Evolutionary conservation across 2,329 filamentous ascomycete species (phyloP), one percentile per base, ranked within the genome.

Genomic region (Colletotrichum sansevieriae): DNA sequence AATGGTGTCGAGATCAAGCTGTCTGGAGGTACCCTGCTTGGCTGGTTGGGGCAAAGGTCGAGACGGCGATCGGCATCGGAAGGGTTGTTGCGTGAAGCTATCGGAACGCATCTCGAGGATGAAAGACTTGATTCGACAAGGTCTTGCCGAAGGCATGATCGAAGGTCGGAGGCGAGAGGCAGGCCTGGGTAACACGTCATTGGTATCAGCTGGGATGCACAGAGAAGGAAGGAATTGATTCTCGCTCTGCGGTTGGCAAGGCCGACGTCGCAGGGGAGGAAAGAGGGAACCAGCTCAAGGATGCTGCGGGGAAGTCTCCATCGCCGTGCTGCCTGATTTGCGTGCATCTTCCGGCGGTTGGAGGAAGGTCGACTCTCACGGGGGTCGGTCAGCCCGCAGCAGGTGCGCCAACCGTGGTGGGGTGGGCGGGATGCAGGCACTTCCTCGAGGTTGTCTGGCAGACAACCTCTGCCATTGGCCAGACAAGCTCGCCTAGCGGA

Each of bases 331-430:
- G 43, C n/a, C 43, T 46, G n/a, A 20, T 46, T 18, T 46, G 43
- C 43, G 43, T 46, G 43, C 43, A 46, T 20, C 43, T 46, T 11
- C 43, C 3, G 43, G 43, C 43, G 43, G 43, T 46, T 20, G 43
- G 15, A n/a, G 43, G 43, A 18, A 44, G 43, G 43, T 7, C 43
- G 12, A 46, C 8, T 20, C 43, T 20, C 43, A n/a, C n/a, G n/a
- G n/a, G n/a, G n/a, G n/a, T 46, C 43, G n/a, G n/a, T 18, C n/a
- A 46, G 43, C 43, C n/a, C n/a, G n/a, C 43, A 46, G 43, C 43
- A n/a, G 13, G 13, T 43, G 41, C 41, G 13, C 41, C n/a, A n/a
- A n/a, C n/a, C n/a, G n/a, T n/a, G n/a, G n/a, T n/a, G n/a, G n/a
- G n/a, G n/a, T n/a, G n/a, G n/a, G n/a, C n/a, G n/a, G n/a, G n/a